A percentile compares a stretch with the other conserved stretches of the same genome.
Evolutionary conservation across 1,139 yeast genomes (phyloP).

Genomic region (Geotrichum restrictum): DNA sequence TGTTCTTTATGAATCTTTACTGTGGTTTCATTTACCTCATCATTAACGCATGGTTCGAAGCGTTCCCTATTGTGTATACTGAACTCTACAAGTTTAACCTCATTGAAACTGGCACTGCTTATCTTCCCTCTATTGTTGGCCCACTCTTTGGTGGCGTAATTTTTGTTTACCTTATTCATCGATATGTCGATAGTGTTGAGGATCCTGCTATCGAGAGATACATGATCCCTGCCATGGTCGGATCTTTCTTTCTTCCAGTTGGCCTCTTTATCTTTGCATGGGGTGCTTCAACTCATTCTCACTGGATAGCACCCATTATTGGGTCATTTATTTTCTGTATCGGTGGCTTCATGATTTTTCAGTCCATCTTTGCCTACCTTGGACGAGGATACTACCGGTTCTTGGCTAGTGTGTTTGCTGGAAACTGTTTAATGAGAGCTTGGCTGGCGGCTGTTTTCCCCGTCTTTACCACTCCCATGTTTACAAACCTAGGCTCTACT

Average conservation of each 20-base stretch:
- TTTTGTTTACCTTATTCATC: constrained; percentile 16
- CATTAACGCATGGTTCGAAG: constrained; percentile 58
- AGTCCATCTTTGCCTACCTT: constrained; percentile 66
- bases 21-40: constrained; percentile 53
- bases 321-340: constrained; percentile 67
- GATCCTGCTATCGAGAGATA: constrained; percentile 17
- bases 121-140: constrained; percentile 47
- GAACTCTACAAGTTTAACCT: constrained; percentile 48
- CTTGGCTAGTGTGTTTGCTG: constrained; percentile 56
- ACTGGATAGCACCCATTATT: constrained; percentile 59
- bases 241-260: constrained; percentile 61
- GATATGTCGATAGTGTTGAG: not conserved
- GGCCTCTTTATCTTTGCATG: constrained; percentile 78
- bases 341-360: constrained; percentile 68
- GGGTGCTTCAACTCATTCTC: constrained; percentile 58
- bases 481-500: constrained; percentile 38
- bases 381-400: constrained; percentile 70
- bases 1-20: constrained; percentile 43
- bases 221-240: constrained; percentile 42
- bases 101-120: constrained; percentile 49
- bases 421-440: too few relatives aligned
- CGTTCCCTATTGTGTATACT: constrained; percentile 53
- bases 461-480: constrained; percentile 50
- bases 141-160: constrained; percentile 32
- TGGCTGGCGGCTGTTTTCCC: constrained; percentile 56